phyloP scores from a whole-genome alignment of 495 filamentous ascomycete genomes.

The Penicillium angulare region DNA sequence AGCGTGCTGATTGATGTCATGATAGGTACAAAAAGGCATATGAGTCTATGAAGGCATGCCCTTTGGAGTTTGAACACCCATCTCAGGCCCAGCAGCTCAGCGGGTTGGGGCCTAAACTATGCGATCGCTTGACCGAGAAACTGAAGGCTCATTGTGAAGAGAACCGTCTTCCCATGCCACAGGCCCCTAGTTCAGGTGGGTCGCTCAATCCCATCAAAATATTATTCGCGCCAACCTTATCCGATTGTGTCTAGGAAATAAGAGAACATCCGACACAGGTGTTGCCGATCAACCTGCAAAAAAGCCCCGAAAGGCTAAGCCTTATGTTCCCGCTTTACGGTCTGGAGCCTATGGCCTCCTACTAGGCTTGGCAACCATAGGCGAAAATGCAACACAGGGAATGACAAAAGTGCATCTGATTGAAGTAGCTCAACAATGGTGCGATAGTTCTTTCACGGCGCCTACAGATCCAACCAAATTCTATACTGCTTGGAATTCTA shows the following conservation, averaged over 20 bases:
- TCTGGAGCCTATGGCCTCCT: slow-evolving; percentile 76
- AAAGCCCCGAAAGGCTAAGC: slow-evolving; percentile 60
- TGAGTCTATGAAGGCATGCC: slow-evolving; percentile 76
- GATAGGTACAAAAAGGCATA: slow-evolving; percentile 74
- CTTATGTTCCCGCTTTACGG: slow-evolving; percentile 69
- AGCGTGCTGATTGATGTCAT: slow-evolving; percentile 11
- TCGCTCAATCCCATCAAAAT: not conserved
- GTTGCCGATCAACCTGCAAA: slow-evolving; percentile 51
- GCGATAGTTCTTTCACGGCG: slow-evolving; percentile 71
- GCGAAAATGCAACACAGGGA: slow-evolving; percentile 52
- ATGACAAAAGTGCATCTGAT: slow-evolving; percentile 70
- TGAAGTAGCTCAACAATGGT: slow-evolving; percentile 67
- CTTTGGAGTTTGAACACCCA: slow-evolving; percentile 70
- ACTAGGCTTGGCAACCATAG: slow-evolving; percentile 60
- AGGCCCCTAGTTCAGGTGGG: slow-evolving; percentile 44
- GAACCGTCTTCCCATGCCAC: slow-evolving; percentile 71
- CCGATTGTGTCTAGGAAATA: slow-evolving; percentile 22
- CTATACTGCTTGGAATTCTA: slow-evolving; percentile 84
- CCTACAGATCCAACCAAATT: slow-evolving; percentile 65
- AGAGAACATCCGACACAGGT: slow-evolving; percentile 47
- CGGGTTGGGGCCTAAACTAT: slow-evolving; percentile 70
- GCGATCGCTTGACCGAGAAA: slow-evolving; percentile 67
- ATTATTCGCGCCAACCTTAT: not conserved
- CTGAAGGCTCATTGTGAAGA: slow-evolving; percentile 63
- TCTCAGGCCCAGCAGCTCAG: slow-evolving; percentile 69